A percentile compares a stretch with the other conserved stretches of the same genome.
phyloP scores from a whole-genome alignment of 1,284 basidiomycete genomes.

The Malassezia sympodialis region DNA sequence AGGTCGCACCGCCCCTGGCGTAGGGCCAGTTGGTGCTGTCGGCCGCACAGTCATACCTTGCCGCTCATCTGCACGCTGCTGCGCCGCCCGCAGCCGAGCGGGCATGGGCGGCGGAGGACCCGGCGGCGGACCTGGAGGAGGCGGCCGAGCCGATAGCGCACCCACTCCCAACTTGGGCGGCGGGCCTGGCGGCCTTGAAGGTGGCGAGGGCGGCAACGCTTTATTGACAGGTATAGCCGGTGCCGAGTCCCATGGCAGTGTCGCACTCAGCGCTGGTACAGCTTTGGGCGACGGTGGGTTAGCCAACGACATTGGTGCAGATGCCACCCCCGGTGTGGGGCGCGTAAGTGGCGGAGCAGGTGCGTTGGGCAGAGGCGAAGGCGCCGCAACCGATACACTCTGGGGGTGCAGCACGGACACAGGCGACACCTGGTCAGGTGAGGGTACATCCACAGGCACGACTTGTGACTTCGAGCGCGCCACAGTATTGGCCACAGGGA shows the following conservation, averaged over 20 bases:
- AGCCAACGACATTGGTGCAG: no score
- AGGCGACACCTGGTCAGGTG: background rate
- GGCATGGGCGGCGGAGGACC: conserved; percentile 19
- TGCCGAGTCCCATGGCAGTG: background rate
- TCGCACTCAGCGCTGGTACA: background rate
- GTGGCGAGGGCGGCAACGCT: background rate
- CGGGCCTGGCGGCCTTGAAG: background rate
- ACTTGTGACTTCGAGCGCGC: background rate
- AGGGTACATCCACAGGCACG: background rate
- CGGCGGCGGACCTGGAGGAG: conserved; percentile 21
- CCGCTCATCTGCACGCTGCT: background rate
- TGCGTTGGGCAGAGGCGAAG: background rate
- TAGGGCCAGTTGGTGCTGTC: background rate
- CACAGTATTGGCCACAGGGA: background rate
- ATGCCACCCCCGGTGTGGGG: background rate
- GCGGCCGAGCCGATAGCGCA: background rate
- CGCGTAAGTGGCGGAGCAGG: background rate
- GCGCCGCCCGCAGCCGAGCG: conserved; percentile 12
- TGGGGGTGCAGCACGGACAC: background rate
- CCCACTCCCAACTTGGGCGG: background rate
- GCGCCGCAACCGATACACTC: background rate
- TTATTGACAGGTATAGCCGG: background rate
- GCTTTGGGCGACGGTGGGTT: background rate
- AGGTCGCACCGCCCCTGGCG: background rate
- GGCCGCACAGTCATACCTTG: background rate